Evolutionary conservation across 257 asterid genomes (phyloP).

Genomic region (Ilex asprella): DNA sequence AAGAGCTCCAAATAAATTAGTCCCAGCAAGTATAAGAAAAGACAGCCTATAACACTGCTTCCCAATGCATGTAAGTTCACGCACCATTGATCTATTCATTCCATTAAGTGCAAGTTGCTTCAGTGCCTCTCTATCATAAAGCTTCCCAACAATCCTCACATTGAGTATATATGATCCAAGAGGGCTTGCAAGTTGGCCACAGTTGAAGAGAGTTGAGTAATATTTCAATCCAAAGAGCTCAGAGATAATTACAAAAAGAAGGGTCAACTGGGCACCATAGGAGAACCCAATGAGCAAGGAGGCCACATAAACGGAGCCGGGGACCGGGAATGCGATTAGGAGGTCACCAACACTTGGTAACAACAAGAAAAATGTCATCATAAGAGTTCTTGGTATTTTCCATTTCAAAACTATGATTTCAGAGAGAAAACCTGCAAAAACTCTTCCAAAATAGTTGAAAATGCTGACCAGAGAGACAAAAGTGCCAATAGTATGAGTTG

Average conservation of each 20-base stretch:
- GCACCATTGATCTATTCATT: slow-evolving; percentile 18
- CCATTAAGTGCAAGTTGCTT: slow-evolving; percentile 17
- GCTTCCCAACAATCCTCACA: slow-evolving; percentile 23
- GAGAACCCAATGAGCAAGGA: slow-evolving; percentile 21
- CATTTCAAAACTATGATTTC: slow-evolving; percentile 14
- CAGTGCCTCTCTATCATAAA: slow-evolving; percentile 30
- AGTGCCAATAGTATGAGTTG: slow-evolving; percentile 10
- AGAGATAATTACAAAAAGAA: slow-evolving; percentile 19
- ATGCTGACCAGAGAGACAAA: slow-evolving; percentile 28
- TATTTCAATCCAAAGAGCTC: slow-evolving; percentile 25
- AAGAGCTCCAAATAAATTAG: slow-evolving; percentile 18
- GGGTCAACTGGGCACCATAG: slow-evolving; percentile 21
- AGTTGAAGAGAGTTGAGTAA: slow-evolving; percentile 25
- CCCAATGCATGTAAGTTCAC: slow-evolving; percentile 28
- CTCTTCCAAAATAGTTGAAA: slow-evolving; percentile 29
- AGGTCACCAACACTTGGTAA: slow-evolving; percentile 18
- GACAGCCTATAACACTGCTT: slow-evolving; percentile 19
- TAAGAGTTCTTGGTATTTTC: slow-evolving; percentile 19
- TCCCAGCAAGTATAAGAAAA: slow-evolving; percentile 22
- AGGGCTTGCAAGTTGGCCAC: slow-evolving; percentile 31
- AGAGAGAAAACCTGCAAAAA: slow-evolving; percentile 13
- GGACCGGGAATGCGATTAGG: slow-evolving; percentile 21
- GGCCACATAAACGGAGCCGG: slow-evolving; percentile 17
- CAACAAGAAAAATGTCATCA: slow-evolving; percentile 20
- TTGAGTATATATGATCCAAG: slow-evolving; percentile 27